Base-by-base conservation (phyloP, 768 basidiomycete species). In the Auriscalpium vulgare region DNA sequence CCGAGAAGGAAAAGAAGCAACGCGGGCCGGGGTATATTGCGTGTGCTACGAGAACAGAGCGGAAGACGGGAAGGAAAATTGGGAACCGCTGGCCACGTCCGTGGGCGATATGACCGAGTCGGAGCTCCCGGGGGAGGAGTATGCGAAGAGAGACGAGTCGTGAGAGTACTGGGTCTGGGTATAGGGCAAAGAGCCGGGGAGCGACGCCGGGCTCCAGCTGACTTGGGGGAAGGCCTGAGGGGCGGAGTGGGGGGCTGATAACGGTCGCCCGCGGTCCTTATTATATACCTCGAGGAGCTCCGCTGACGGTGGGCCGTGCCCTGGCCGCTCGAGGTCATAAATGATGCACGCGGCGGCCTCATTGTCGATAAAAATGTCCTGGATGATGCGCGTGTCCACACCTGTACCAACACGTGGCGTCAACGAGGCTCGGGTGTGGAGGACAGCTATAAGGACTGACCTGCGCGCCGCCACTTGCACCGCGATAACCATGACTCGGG, bases 291-390 rank as follows among this genome's bases (percentile, higher is more conserved):
- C 77, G 60, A 81, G 54, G 59, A 90, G 73, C 64, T 84, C 78
- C 57, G 80, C 86, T 49, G 81, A 78, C 14, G 88, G 85, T 69
- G 50, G 56, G 19, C 61, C 58, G 53, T 56, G 62, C 61, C 74
- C 69, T 61, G 73, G 75, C 65, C 84, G 80, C 63, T 86, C 82
- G 62, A 90, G 72, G 61, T 86, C 80, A 67, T 88, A 89, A 50
- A 83, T 75, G 60, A 88, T 71, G 62, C 78, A 79, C 52, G 87
- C 78, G 51, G 87, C 71, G 16, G 81, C 76, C 59, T 78, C 77
- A 62, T 78, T 78, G 70, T 88, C 85, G 55, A 82, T 77, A 55
- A 82, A 72, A 62, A 91, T 72, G 71, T 88, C 81, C 71, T 91
- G 88, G 35, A 81, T 81, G 66, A 90, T 75, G 46, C 68, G 76